These are phyloP conservation scores for Trametes elegans DNA, from an alignment of 768 basidiomycete genomes.

Conservation along the genomic window DNA sequence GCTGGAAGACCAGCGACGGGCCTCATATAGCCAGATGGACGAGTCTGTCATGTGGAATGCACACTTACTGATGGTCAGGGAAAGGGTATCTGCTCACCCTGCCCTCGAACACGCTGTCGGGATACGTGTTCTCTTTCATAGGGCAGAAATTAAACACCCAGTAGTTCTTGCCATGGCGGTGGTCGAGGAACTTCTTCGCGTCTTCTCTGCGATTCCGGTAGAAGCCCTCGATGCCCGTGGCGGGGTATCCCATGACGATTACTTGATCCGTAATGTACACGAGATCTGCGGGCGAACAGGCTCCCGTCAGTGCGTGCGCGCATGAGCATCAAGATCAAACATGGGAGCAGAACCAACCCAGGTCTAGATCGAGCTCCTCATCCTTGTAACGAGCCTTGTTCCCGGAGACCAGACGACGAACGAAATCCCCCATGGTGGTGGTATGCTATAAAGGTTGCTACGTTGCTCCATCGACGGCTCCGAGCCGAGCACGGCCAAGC, in stretches of 20 bases:
- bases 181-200: slow-evolving; percentile 70
- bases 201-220: slow-evolving; percentile 81
- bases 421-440: slow-evolving; percentile 54
- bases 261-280: slow-evolving; percentile 72
- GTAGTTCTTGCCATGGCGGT: slow-evolving; percentile 71
- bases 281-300: slow-evolving; percentile 38
- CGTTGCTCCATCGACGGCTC: not conserved
- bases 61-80: slow-evolving; percentile 85
- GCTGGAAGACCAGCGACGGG: too few relatives aligned
- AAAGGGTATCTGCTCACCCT: slow-evolving; percentile 84
- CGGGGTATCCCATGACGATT: slow-evolving; percentile 85
- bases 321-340: not conserved
- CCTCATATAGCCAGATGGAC: too few relatives aligned
- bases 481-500: not conserved
- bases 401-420: slow-evolving; percentile 78
- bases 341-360: slow-evolving; percentile 46
- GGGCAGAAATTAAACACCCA: slow-evolving; percentile 93
- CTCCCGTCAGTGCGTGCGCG: not conserved
- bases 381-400: slow-evolving; percentile 78
- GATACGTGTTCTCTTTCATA: slow-evolving; percentile 76
- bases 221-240: slow-evolving; percentile 69
- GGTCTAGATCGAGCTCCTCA: slow-evolving; percentile 60
- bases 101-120: slow-evolving; percentile 61
- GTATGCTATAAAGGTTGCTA: not conserved
- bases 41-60: too few relatives aligned